Base-by-base conservation (phyloP, 257 asterid genomes). In the Salvia rosmarinus region DNA sequence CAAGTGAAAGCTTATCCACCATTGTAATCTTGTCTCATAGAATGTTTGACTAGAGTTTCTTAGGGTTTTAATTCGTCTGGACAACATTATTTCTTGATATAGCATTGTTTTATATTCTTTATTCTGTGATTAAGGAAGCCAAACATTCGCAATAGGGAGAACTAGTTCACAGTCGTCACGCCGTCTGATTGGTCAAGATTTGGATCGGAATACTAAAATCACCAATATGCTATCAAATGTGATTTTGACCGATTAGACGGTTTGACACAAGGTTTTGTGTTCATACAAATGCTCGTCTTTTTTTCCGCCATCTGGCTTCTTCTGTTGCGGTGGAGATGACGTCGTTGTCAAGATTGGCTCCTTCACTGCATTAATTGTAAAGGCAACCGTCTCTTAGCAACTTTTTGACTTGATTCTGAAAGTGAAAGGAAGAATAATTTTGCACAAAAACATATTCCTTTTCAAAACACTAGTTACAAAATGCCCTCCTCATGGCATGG, bases 11-110 rank as follows among this genome's bases (percentile, higher is more conserved):
- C 64, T 65, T 37, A 39, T 54, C 30, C 70, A 23, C 54, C 76
- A 43, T 71, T 82, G 84, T 84, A 78, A 74, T 82, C 72, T 80
- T 49, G 77, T 70, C 64, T 51, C 78, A 56, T 63, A 78, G 68
- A 67, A 72, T 68, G 78, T 70, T 87, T 62, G 78, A 64, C 60
- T 73, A 70, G 75, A 61, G 69, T 71, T 69, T 55, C 25, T 43
- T 85, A 79, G 86, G 85, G 23, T 21, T n/a, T 37, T 66, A 63
- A 57, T 63, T 4, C n/a, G 14, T 58, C 40, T 64, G 62, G 47
- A 58, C 78, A 28, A 70, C 59, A 70, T 85, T 65, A 52, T 80
- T 77, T 58, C n/a, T n/a, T 12, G 0, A 19, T 75, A 80, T 82
- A 76, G 77, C 80, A 75, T 51, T 81, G 69, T 80, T 77, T 76